Conservation (phyloP, 495 filamentous ascomycete genomes). For the Lichina pygmaea region DNA sequence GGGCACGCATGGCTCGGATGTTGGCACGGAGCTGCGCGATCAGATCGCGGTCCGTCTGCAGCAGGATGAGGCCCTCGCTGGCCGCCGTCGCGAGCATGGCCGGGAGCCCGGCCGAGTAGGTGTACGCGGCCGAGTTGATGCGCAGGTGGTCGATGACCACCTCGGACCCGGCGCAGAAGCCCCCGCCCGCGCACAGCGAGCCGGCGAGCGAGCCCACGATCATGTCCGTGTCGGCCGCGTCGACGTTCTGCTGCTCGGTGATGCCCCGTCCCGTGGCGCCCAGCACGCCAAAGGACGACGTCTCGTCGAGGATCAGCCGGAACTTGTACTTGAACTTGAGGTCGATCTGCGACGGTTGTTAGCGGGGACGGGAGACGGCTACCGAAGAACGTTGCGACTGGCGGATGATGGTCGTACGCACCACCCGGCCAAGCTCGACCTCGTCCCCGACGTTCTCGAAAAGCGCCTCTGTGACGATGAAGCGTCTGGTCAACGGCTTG, state of each 20-base stretch:
- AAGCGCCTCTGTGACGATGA: slow-evolving; percentile 87
- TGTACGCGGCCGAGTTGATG: slow-evolving; percentile 70
- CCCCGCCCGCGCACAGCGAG: slow-evolving; percentile 71
- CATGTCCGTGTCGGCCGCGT: slow-evolving; percentile 77
- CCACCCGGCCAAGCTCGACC: slow-evolving; percentile 58
- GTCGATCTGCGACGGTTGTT: slow-evolving; percentile 30
- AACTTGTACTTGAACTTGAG: slow-evolving; percentile 89
- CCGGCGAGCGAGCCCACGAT: slow-evolving; percentile 82
- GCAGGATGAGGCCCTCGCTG: slow-evolving; percentile 57
- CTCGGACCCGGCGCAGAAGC: slow-evolving; percentile 73
- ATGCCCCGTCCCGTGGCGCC: slow-evolving; percentile 74
- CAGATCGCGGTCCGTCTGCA: slow-evolving; percentile 62
- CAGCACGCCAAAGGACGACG: slow-evolving; percentile 83
- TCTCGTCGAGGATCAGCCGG: slow-evolving; percentile 89
- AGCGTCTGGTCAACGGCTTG: slow-evolving; percentile 74
- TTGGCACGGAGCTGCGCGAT: slow-evolving; percentile 53
- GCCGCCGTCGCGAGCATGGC: slow-evolving; percentile 88
- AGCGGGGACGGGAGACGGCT: neutral
- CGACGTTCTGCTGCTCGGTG: slow-evolving; percentile 89
- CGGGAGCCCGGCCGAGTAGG: slow-evolving; percentile 80
- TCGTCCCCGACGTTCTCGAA: slow-evolving; percentile 82
- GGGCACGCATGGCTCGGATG: slow-evolving; percentile 52
- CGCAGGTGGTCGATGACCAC: slow-evolving; percentile 92
- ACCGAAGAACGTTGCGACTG: neutral
- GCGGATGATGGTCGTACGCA: slow-evolving; percentile 10